Evolutionary conservation across 441 rosid species (phyloP).

Genomic region (Erodium moschatum): DNA sequence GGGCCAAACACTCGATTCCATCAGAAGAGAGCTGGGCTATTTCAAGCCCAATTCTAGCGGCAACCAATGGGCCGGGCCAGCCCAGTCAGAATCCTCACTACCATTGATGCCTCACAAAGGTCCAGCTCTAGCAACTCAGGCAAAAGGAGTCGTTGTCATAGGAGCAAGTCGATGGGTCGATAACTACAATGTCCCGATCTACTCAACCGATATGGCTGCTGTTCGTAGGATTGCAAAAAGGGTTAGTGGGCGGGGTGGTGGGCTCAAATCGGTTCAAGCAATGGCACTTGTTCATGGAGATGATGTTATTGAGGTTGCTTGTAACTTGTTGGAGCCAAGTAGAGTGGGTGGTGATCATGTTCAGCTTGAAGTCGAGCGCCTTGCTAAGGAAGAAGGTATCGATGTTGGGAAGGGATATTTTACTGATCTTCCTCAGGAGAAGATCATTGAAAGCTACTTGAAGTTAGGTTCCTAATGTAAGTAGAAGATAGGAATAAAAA

Average conservation of each 20-base stretch:
- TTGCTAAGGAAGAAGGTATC: constrained; percentile 49
- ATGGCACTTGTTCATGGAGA: constrained; percentile 73
- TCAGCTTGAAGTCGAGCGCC: constrained; percentile 57
- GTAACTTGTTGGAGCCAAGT: constrained; percentile 69
- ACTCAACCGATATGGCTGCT: constrained; percentile 40
- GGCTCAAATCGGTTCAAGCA: constrained; percentile 70
- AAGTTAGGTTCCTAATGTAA: constrained; percentile 21
- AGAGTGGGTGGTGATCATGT: constrained; percentile 60
- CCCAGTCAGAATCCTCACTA: constrained; percentile 31
- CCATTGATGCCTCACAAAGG: constrained; percentile 59
- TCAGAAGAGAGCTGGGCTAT: constrained; percentile 77
- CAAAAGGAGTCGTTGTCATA: constrained; percentile 52
- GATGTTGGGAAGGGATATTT: constrained; percentile 65
- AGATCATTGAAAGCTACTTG: constrained; percentile 41
- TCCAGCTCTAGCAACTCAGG: constrained; percentile 43
- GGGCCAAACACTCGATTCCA: constrained; percentile 60
- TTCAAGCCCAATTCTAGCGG: constrained; percentile 62
- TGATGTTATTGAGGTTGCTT: constrained; percentile 64
- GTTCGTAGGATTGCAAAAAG: constrained; percentile 52
- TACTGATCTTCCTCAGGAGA: constrained; percentile 55
- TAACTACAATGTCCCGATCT: constrained; percentile 67
- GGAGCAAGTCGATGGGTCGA: constrained; percentile 80
- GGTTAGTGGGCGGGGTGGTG: constrained; percentile 69
- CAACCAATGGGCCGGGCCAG: constrained; percentile 58
- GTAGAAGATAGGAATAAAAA: constrained; percentile 1